Percentiles rank a stretch among this genome's conserved stretches.
These are phyloP conservation scores for Psilocybe mexicana DNA, from an alignment of 1,284 basidiomycete genomes.

Conservation along the genomic window DNA sequence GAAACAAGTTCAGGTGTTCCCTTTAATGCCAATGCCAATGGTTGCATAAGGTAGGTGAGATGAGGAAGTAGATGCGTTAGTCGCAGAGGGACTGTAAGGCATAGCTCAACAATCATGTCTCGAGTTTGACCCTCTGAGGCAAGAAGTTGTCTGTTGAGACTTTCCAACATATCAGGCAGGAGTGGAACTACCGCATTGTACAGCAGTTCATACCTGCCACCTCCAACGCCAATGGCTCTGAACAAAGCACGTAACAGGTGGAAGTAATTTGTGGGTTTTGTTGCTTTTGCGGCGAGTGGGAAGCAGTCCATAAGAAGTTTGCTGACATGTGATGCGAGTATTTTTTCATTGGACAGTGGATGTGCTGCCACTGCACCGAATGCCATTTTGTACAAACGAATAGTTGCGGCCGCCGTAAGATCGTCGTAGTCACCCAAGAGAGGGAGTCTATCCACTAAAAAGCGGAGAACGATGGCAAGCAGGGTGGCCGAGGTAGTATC, in stretches of 20 bases:
- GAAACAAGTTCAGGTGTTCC: constrained; percentile 90
- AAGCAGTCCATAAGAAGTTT: constrained; percentile 98
- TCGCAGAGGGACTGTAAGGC: constrained; percentile 94
- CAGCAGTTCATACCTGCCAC: constrained; percentile 91
- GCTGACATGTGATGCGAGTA: constrained; percentile 89
- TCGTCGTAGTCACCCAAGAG: constrained; percentile 88
- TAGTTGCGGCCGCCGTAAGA: constrained; percentile 76
- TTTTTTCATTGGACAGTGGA: constrained; percentile 84
- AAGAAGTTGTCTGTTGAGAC: constrained; percentile 87
- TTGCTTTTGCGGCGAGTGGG: constrained; percentile 88
- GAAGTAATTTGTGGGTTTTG: constrained; percentile 92
- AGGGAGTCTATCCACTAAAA: constrained; percentile 83
- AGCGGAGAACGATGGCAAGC: constrained; percentile 90
- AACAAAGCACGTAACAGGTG: constrained; percentile 94
- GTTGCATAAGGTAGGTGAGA: constrained; percentile 95
- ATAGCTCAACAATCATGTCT: constrained; percentile 96
- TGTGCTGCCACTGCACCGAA: constrained; percentile 88
- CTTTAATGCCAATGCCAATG: constrained; percentile 89
- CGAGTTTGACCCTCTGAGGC: constrained; percentile 76
- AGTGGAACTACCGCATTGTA: constrained; percentile 98
- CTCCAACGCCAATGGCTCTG: constrained; percentile 93
- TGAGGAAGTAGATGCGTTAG: constrained; percentile 96
- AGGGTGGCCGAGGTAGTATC: constrained; percentile 87
- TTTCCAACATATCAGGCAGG: constrained; percentile 96
- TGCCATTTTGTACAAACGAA: constrained; percentile 95